Percentiles rank a stretch among this genome's conserved stretches.
phyloP scores from a whole-genome alignment of 495 filamentous ascomycete genomes.

The Xanthoparmelia taractica region DNA sequence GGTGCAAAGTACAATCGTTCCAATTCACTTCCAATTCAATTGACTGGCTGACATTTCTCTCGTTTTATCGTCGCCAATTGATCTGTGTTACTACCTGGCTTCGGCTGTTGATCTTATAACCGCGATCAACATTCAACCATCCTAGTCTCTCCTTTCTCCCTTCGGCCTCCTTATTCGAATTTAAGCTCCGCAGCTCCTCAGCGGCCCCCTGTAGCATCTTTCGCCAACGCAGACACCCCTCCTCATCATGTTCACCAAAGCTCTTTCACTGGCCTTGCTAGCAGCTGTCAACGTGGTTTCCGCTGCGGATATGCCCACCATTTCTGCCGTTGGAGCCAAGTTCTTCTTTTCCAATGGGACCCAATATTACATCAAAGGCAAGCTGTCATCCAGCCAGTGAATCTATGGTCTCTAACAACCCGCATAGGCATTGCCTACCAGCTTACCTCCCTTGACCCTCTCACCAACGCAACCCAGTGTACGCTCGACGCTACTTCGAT shows the following conservation, averaged over 20 bases:
- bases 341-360: conserved; percentile 71
- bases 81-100: not conserved
- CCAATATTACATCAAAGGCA: conserved; percentile 79
- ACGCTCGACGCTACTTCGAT: conserved; percentile 68
- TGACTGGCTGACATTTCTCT: conserved; percentile 2
- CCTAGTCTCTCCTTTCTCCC: not conserved
- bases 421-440: conserved; percentile 62
- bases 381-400: conserved; percentile 1
- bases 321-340: conserved; percentile 69
- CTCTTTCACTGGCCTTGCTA: conserved; percentile 9
- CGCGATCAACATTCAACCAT: conserved; percentile 1
- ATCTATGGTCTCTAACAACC: conserved; percentile 18
- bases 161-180: not conserved
- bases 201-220: not conserved
- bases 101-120: conserved; percentile 2
- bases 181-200: not conserved
- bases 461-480: conserved; percentile 70
- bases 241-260: conserved; percentile 15
- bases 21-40: not conserved
- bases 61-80: conserved; percentile 4
- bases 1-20: conserved; percentile 1
- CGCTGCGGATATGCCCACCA: conserved; percentile 39
- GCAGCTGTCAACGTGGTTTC: conserved; percentile 7
- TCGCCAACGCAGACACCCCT: not conserved
- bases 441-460: conserved; percentile 60